These are phyloP conservation scores for Emmonsiellopsis sp. DNA, from an alignment of 2,329 filamentous ascomycete genomes.

Conservation along the genomic window DNA sequence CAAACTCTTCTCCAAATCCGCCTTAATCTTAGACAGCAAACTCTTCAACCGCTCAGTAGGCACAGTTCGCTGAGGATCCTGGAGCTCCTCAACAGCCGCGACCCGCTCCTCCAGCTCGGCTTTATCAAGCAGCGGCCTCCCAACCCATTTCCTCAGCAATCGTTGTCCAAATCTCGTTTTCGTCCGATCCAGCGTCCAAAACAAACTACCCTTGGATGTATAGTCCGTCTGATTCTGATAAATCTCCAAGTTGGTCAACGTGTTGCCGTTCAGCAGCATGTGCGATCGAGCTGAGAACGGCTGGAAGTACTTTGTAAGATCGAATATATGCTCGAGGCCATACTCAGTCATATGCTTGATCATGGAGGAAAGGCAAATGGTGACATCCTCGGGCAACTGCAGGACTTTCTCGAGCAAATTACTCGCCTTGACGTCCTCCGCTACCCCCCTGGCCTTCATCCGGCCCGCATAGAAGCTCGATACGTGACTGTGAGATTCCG, in stretches of 20 bases:
- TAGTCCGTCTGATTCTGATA: constrained; percentile 92
- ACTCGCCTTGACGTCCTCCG: constrained; percentile 48
- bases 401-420: constrained; percentile 77
- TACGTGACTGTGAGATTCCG: constrained; percentile 79
- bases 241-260: constrained; percentile 84
- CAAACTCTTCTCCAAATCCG: constrained; percentile 83
- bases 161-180: constrained; percentile 82
- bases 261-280: constrained; percentile 94
- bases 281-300: constrained; percentile 89
- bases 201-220: constrained; percentile 74
- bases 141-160: constrained; percentile 88
- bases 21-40: constrained; percentile 61
- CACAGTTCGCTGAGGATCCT: constrained; percentile 55
- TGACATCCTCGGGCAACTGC: constrained; percentile 74
- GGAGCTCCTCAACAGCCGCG: constrained; percentile 76
- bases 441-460: constrained; percentile 52
- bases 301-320: constrained; percentile 93
- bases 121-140: constrained; percentile 74
- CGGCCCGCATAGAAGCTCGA: constrained; percentile 88
- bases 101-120: constrained; percentile 67
- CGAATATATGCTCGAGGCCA: constrained; percentile 88
- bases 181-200: constrained; percentile 93
- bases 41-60: constrained; percentile 65
- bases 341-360: constrained; percentile 89
- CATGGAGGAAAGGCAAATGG: constrained; percentile 90